A percentile compares a stretch with the other conserved stretches of the same genome.
These are phyloP conservation scores for Rhododendron griersonianum DNA, from an alignment of 148 eudicot species.

Conservation along the genomic window DNA sequence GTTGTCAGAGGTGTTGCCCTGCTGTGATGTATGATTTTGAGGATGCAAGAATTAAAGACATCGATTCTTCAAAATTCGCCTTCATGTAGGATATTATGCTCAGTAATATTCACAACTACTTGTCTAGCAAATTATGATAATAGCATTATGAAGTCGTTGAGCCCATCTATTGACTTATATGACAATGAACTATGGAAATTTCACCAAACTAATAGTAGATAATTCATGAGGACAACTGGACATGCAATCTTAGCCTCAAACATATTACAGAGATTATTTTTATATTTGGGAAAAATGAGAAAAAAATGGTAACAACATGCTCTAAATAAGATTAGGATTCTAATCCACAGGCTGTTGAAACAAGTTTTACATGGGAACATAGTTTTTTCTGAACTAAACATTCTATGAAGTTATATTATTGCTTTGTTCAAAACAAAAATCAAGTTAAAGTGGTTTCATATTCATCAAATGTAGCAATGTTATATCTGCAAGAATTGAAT, in stretches of 20 bases:
- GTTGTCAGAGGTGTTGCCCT: background rate
- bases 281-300: background rate
- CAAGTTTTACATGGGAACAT: background rate
- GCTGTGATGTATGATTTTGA: background rate
- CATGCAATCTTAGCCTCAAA: background rate
- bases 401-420: too few species aligned
- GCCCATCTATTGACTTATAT: background rate
- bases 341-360: background rate
- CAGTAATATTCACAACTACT: background rate
- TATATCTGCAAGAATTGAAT: too few species aligned
- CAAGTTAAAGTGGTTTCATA: background rate
- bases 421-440: background rate
- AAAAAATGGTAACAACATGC: background rate
- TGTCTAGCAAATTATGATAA: background rate
- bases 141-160: background rate
- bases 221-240: background rate
- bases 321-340: background rate
- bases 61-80: background rate
- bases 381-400: background rate
- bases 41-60: background rate
- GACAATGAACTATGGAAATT: background rate
- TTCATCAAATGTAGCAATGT: background rate
- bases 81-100: background rate
- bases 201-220: background rate
- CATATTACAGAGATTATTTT: background rate